A percentile compares a stretch with the other conserved stretches of the same genome.
Evolutionary conservation across 2,329 filamentous ascomycete species (phyloP).

Genomic region (Aureobasidium sp.): DNA sequence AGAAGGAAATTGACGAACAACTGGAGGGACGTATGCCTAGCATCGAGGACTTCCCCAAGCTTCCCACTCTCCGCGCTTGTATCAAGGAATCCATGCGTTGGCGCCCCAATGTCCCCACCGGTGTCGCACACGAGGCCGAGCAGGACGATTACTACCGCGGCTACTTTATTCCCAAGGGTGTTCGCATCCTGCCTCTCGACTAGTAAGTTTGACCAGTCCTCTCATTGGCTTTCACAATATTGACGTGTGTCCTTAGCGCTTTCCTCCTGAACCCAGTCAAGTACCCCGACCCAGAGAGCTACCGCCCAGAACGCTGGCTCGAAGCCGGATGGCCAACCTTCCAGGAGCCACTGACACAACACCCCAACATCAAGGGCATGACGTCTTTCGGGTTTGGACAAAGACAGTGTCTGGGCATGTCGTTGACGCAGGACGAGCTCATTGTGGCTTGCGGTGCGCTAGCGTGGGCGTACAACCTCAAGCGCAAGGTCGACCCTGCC

Average conservation of each 20-base stretch:
- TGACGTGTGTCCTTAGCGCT: constrained; percentile 31
- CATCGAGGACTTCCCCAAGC: constrained; percentile 29
- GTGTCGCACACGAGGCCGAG: constrained; percentile 44
- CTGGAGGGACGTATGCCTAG: constrained; percentile 36
- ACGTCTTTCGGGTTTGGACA: constrained; percentile 58
- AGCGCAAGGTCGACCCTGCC: constrained; percentile 38
- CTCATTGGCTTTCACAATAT: not conserved
- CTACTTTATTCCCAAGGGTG: constrained; percentile 44
- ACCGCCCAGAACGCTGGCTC: constrained; percentile 54
- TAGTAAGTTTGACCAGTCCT: constrained; percentile 33
- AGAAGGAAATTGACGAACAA: constrained; percentile 37
- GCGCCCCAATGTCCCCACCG: constrained; percentile 46
- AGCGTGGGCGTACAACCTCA: constrained; percentile 40
- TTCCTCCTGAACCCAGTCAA: constrained; percentile 50
- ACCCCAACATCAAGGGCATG: constrained; percentile 55
- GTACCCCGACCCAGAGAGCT: constrained; percentile 57
- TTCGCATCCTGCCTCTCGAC: constrained; percentile 45
- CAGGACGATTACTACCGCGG: constrained; percentile 46
- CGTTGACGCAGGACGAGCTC: constrained; percentile 53
- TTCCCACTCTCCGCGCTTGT: constrained; percentile 25
- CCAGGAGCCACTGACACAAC: constrained; percentile 54
- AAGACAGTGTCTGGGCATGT: constrained; percentile 53
- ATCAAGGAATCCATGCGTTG: constrained; percentile 30
- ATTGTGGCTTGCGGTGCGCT: constrained; percentile 44
- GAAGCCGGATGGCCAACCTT: constrained; percentile 55